A percentile compares a stretch with the other conserved stretches of the same genome.
phyloP scores from a whole-genome alignment of 768 basidiomycete genomes.

The Coprinellus micaceus region DNA sequence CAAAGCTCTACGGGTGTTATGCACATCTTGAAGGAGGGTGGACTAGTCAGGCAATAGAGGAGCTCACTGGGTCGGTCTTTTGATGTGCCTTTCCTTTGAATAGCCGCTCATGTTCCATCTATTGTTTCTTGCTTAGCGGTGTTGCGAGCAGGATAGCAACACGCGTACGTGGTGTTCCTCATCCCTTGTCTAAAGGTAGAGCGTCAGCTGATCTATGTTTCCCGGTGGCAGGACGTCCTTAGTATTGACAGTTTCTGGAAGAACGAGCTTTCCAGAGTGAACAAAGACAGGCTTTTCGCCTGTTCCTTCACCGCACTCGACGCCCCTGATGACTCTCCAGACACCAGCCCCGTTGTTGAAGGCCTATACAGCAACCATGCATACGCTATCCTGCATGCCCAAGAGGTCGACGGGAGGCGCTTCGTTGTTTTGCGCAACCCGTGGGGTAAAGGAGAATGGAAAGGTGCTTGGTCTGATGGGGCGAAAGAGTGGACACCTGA shows the following conservation, averaged over 20 bases:
- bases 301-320: constrained; percentile 42
- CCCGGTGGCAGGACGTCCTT: constrained; percentile 37
- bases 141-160: constrained; percentile 25
- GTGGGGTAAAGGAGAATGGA: constrained; percentile 50
- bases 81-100: background rate
- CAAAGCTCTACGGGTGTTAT: constrained; percentile 54
- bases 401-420: constrained; percentile 44
- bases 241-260: constrained; percentile 50
- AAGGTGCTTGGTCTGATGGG: constrained; percentile 52
- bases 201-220: background rate
- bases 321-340: constrained; percentile 28
- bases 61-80: constrained; percentile 46
- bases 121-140: constrained; percentile 14
- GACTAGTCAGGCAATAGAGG: constrained; percentile 52
- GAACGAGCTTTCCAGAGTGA: constrained; percentile 48
- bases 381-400: constrained; percentile 48
- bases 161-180: background rate
- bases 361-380: constrained; percentile 42
- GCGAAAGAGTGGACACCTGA: constrained; percentile 55
- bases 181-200: background rate
- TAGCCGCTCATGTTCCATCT: background rate
- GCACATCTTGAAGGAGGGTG: constrained; percentile 37
- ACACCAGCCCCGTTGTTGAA: constrained; percentile 23
- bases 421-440: constrained; percentile 53
- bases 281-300: constrained; percentile 50